A percentile compares a stretch with the other conserved stretches of the same genome.
Evolutionary conservation across 805 yeast genomes (phyloP).

Genomic region (Jamesozyma hellenica): DNA sequence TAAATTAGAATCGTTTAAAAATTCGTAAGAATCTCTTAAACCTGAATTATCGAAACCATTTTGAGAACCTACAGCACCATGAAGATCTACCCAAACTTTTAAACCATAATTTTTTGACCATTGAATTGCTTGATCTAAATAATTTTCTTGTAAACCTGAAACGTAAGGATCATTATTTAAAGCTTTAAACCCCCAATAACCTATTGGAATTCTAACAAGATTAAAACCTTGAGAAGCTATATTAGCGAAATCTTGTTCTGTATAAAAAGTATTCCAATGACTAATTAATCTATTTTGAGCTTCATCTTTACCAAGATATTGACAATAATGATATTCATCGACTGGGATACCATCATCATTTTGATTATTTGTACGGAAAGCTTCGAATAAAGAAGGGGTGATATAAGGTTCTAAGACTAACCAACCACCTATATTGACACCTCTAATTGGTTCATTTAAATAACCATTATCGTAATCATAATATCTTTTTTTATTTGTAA

Average conservation of each 20-base stretch:
- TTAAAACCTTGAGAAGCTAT: slow-evolving; percentile 63
- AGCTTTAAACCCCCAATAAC: slow-evolving; percentile 81
- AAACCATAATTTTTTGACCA: slow-evolving; percentile 61
- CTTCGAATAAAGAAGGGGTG: slow-evolving; percentile 65
- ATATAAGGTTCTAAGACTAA: slow-evolving; percentile 78
- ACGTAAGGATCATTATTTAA: slow-evolving; percentile 69
- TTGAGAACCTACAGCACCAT: slow-evolving; percentile 95
- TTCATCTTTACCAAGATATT: slow-evolving; percentile 48
- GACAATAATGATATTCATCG: slow-evolving; percentile 69
- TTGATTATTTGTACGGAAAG: slow-evolving; percentile 30
- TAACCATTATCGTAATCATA: slow-evolving; percentile 13
- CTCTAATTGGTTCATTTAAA: slow-evolving; percentile 27
- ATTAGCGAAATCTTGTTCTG: slow-evolving; percentile 56
- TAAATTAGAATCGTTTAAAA: slow-evolving; percentile 43
- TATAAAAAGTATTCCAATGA: slow-evolving; percentile 76
- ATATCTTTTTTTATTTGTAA: slow-evolving; percentile 15
- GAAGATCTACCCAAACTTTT: slow-evolving; percentile 84
- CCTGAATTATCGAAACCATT: slow-evolving; percentile 96
- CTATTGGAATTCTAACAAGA: slow-evolving; percentile 82
- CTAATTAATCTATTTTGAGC: slow-evolving; percentile 42
- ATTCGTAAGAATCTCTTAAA: slow-evolving; percentile 48
- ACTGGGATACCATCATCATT: slow-evolving; percentile 46
- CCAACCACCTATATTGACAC: slow-evolving; percentile 89
- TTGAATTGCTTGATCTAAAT: slow-evolving; percentile 62
- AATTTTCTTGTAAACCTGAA: slow-evolving; percentile 56